phyloP scores from a whole-genome alignment of 2,329 filamentous ascomycete genomes.

The Corinectria fuckeliana region DNA sequence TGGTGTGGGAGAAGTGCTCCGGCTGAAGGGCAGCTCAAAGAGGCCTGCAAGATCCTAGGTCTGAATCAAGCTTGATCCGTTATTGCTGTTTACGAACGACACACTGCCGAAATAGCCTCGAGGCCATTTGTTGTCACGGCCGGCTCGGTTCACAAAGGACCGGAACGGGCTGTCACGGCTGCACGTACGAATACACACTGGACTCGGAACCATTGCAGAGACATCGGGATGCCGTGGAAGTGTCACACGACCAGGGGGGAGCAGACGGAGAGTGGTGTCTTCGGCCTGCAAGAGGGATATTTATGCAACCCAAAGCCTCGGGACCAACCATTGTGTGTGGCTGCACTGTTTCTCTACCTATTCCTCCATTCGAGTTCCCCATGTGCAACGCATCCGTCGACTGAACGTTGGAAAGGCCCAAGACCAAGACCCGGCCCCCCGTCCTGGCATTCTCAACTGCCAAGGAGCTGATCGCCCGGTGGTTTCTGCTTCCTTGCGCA shows the following conservation, averaged over 20 bases:
- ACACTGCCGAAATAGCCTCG: background rate
- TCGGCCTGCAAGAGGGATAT: constrained; percentile 8
- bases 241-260: constrained; percentile 27
- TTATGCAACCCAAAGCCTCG: constrained; percentile 24
- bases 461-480: background rate
- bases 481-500: background rate
- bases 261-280: constrained; percentile 1
- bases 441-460: too few species aligned
- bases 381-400: background rate
- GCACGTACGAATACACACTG: background rate
- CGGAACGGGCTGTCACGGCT: background rate
- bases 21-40: background rate
- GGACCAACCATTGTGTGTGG: constrained; percentile 18
- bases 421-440: background rate
- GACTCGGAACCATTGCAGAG: constrained; percentile 7
- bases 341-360: constrained; percentile 8
- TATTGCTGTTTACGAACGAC: background rate
- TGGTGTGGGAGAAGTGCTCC: background rate
- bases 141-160: background rate
- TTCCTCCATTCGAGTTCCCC: background rate
- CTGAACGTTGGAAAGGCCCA: background rate
- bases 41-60: background rate
- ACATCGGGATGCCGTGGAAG: constrained; percentile 17
- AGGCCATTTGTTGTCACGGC: background rate
- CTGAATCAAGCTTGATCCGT: background rate